Percentiles rank a stretch among this genome's conserved stretches.
phyloP scores from a whole-genome alignment of 148 eudicot genomes.

The Persicaria maculosa region DNA sequence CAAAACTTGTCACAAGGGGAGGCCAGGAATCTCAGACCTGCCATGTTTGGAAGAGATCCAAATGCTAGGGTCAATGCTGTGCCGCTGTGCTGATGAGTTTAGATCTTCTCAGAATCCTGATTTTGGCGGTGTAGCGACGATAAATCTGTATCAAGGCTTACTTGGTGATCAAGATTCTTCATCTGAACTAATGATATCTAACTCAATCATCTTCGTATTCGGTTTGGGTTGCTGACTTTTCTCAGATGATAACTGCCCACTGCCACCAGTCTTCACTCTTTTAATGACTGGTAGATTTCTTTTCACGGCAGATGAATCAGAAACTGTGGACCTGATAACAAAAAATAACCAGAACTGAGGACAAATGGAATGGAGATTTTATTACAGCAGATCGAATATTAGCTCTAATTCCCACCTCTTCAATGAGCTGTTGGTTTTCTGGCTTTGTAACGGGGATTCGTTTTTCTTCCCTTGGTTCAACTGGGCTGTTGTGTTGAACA shows the following conservation, averaged over 20 bases:
- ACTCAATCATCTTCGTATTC: conserved; percentile 64
- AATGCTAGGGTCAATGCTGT: not conserved
- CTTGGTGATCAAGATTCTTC: conserved; percentile 34
- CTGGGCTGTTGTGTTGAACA: not conserved
- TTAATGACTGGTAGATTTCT: conserved; percentile 46
- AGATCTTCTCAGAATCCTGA: not conserved
- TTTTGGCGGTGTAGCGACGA: not conserved
- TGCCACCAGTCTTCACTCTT: conserved; percentile 40
- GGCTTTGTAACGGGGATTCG: conserved; percentile 23
- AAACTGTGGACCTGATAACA: conserved; percentile 24
- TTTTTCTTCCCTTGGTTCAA: conserved; percentile 21
- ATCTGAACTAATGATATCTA: conserved; percentile 74
- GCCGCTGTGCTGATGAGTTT: not conserved
- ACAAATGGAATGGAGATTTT: not conserved
- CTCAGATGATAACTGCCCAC: conserved; percentile 22
- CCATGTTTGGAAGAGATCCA: not conserved
- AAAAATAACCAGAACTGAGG: conserved; percentile 18
- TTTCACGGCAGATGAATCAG: conserved; percentile 25
- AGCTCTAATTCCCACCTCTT: conserved; percentile 39
- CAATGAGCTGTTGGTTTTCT: conserved; percentile 19
- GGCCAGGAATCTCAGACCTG: not conserved
- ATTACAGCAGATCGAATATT: not conserved
- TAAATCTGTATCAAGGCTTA: not conserved
- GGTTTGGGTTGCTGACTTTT: conserved; percentile 21
- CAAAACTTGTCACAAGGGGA: not conserved